Base-by-base conservation (phyloP, 2,329 filamentous ascomycete genomes). In the Colletotrichum caudatum region DNA sequence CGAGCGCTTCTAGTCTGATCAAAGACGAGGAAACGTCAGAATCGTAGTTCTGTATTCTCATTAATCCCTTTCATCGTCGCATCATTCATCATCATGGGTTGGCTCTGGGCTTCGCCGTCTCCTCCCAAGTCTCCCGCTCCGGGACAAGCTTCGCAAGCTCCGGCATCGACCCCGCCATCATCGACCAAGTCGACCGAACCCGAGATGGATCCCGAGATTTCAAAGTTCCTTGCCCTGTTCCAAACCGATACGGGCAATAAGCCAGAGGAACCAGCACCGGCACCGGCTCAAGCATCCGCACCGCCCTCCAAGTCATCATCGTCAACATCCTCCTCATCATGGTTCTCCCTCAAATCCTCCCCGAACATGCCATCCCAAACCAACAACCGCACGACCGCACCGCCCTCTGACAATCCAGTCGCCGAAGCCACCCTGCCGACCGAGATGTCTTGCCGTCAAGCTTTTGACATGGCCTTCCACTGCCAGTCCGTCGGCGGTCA, bases 391-490 rank as follows among this genome's bases (percentile, higher is more conserved):
- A 73, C 71, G 48, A 61, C 71, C 69, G 41, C 64, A 61, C 14
- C 68, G 51, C 75, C 79, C 9, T 79, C 82, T 14, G 73, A 74
- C 58, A 82, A 84, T 73, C 81, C 85, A 70, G 81, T 92, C 70
- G 88, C 91, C 75, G 90, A 93, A 74, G 89, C 91, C 74, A 86
- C 94, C 62, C 93, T 96, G 73, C 94, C 94, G 0, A 91, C 90
- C 53, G 90, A 87, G 64, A 96, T 98, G 92, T 95, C 92, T 78
- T 98, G 96, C 85, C 92, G 93, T 63, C 88, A 92, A 73, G 92
- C 94, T 76, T 98, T 99, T 84, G 96, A 99, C 84, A 88, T 90
- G 74, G 95, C 95, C 71, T 98, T 95, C 88, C 94, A 95, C 86
- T 99, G 96, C 87, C 93, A 96, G 80, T 94, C 92, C 0, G 86